Conservation (phyloP, 2,329 filamentous ascomycete species). For the Thielaviopsis populi region DNA sequence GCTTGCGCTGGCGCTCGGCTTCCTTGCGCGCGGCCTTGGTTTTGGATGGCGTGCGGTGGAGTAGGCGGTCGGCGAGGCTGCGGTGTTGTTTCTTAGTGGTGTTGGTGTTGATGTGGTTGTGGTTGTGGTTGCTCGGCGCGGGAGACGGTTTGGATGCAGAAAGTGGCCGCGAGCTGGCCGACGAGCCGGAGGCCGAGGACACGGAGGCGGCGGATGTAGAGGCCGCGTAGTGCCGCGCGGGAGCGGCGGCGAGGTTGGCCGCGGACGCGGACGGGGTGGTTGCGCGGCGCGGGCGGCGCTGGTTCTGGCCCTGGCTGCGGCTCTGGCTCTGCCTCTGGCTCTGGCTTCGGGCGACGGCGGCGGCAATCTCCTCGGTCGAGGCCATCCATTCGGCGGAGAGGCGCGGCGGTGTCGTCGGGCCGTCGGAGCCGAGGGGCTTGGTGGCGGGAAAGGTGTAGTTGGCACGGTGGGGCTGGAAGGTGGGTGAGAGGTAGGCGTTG, state of each 20-base stretch:
- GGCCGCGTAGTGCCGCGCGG: not conserved
- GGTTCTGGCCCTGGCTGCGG: not conserved
- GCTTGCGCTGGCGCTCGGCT: conserved; percentile 9
- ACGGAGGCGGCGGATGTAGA: not conserved
- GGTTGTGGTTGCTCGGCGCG: not conserved
- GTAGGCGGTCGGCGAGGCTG: conserved; percentile 7
- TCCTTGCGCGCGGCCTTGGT: conserved; percentile 6
- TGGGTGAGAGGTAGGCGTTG: not conserved
- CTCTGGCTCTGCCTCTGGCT: not conserved
- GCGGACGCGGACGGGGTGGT: not conserved
- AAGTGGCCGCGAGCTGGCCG: not conserved
- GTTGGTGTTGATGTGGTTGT: not conserved
- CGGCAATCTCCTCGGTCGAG: conserved; percentile 12
- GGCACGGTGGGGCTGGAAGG: not conserved
- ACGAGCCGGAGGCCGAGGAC: not conserved
- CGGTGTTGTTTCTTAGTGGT: conserved; percentile 5
- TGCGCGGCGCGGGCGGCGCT: not conserved
- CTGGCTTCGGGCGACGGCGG: not conserved
- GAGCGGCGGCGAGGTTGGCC: not conserved
- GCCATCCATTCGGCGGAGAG: conserved; percentile 11
- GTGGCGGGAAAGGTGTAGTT: conserved; percentile 6
- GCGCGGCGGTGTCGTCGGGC: not conserved
- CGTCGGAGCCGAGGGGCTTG: not conserved
- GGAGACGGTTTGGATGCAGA: not conserved
- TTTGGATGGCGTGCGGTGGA: conserved; percentile 3